These are phyloP conservation scores for Stephanocyclus meneghinianus DNA, from an alignment of 352 stramenopile species.

Conservation along the genomic window DNA sequence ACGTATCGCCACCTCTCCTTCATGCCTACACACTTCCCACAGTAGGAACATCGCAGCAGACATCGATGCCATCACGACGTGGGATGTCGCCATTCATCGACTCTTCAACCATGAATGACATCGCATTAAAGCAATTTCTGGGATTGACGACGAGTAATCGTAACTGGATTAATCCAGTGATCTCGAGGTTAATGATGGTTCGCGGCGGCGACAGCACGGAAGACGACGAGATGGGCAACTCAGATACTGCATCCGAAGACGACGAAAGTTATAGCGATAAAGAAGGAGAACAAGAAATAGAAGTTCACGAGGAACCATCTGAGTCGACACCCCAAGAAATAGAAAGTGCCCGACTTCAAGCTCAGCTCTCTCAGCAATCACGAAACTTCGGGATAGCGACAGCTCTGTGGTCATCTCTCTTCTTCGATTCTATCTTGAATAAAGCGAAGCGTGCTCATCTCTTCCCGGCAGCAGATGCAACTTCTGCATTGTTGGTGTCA, in stretches of 20 bases:
- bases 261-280: constrained; percentile 3
- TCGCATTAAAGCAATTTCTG: too few species aligned
- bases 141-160: too few species aligned
- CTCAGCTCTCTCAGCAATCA: constrained; percentile 17
- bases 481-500: not conserved
- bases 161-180: not conserved
- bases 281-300: not conserved
- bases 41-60: too few species aligned
- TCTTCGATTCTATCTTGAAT: constrained; percentile 37
- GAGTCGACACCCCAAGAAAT: constrained; percentile 4
- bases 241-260: constrained; percentile 3
- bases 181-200: constrained; percentile 13
- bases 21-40: too few species aligned
- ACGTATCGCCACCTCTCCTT: too few species aligned
- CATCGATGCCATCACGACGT: too few species aligned
- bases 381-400: constrained; percentile 32
- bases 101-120: too few species aligned
- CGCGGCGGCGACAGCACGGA: constrained; percentile 1
- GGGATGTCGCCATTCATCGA: too few species aligned
- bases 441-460: constrained; percentile 28
- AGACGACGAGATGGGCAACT: not conserved
- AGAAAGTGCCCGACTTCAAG: constrained; percentile 3
- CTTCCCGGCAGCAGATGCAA: constrained; percentile 3
- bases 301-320: not conserved
- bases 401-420: constrained; percentile 35